Evolutionary conservation across 1,284 basidiomycete genomes (phyloP), one percentile per base, ranked within the genome.

Genomic region (Ceratobasidium sp.): DNA sequence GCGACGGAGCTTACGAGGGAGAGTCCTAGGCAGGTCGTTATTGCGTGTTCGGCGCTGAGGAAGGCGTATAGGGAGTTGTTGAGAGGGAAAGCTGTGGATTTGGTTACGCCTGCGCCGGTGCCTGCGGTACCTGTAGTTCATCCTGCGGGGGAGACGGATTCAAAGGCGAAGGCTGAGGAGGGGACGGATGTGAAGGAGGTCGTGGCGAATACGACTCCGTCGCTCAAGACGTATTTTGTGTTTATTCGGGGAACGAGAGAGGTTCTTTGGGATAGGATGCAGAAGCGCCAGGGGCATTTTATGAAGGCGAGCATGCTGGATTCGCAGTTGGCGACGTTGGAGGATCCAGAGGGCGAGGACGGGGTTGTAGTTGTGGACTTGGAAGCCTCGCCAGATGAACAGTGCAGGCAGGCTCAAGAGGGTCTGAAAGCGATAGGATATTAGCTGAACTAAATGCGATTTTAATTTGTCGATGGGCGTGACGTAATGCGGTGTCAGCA

Each of bases 261-360:
- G 32, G 80, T 91, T 61, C 80, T 98, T 58, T 77, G 86, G 76
- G 85, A 89, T 61, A 84, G 96, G 49, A 95, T 98, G 88, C 78
- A 81, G 77, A 84, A 84, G 69, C 84, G 96, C 35, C 81, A 88
- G 75, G 89, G 89, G 0, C 96, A 98, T 81, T 98, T 94, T 77
- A 95, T 98, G 91, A 95, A 95, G 81, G 87, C 89, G 28, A 79
- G 80, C 26, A 97, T 98, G 96, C 84, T 98, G 75, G 90, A 92
- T 67, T 92, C 91, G 75, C 96, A 98, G 83, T 79, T 98, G 74
- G 83, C 83, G 21, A 91, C 93, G 43, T 80, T 98, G 73, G 93
- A 98, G 82, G 86, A 85, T 75, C 95, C 95, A 0, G 82, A 84
- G 49, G 76, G 74, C 8, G 88, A 84, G 1, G 94, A 95, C 80